phyloP scores from a whole-genome alignment of 2,329 filamentous ascomycete genomes.

The Xylaria sp. region DNA sequence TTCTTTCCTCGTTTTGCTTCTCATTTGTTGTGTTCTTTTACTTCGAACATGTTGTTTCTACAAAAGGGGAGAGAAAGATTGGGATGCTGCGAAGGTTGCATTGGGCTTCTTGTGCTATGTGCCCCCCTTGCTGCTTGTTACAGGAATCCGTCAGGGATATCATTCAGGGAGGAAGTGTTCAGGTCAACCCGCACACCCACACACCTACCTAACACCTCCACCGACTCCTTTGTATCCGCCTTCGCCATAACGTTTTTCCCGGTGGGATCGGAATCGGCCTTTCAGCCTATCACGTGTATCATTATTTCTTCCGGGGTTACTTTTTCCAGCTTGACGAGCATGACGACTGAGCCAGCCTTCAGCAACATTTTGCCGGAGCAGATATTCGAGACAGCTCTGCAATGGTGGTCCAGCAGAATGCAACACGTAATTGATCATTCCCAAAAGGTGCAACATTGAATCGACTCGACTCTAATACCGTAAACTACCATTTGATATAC shows the following conservation, averaged over 20 bases:
- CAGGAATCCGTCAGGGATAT: conserved; percentile 40
- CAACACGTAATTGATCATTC: conserved; percentile 55
- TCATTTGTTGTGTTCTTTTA: conserved; percentile 29
- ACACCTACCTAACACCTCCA: conserved; percentile 36
- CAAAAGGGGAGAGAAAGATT: conserved; percentile 33
- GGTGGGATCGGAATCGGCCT: conserved; percentile 48
- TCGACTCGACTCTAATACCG: conserved; percentile 51
- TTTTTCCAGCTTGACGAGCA: conserved; percentile 52
- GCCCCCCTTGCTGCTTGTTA: conserved; percentile 40
- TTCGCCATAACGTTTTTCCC: conserved; percentile 41
- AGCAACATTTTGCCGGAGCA: conserved; percentile 49
- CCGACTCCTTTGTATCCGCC: conserved; percentile 45
- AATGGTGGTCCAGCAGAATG: conserved; percentile 51
- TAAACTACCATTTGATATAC: conserved; percentile 47
- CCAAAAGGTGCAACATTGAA: conserved; percentile 52
- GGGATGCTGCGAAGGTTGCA: conserved; percentile 42
- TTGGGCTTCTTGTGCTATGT: conserved; percentile 37
- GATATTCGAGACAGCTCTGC: conserved; percentile 51
- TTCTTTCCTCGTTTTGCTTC: conserved; percentile 19
- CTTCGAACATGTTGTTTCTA: conserved; percentile 36
- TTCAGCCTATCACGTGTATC: conserved; percentile 52
- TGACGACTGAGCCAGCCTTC: conserved; percentile 51
- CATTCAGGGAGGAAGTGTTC: conserved; percentile 42
- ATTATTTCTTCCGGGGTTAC: conserved; percentile 52
- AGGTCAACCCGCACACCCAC: conserved; percentile 38